Conservation (phyloP, 208 protist species). For the Trypanosoma conorhini region DNA sequence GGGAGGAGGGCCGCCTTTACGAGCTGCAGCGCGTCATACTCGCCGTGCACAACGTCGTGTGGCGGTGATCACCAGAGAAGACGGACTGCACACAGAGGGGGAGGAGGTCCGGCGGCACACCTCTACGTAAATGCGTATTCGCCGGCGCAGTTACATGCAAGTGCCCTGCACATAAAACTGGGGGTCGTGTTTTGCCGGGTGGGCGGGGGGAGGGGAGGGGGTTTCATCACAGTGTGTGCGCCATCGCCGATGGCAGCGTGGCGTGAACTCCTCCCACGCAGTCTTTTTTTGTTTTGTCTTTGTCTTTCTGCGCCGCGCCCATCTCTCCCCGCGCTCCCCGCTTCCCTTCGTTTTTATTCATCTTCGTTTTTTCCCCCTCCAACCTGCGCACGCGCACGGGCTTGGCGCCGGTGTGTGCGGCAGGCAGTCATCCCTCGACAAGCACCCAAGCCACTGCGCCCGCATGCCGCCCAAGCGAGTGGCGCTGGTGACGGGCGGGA, state of each 20-base stretch:
- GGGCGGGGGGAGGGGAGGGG: no score
- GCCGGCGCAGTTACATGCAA: not conserved
- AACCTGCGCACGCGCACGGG: no score
- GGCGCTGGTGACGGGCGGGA: constrained; percentile 79
- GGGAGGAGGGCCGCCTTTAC: constrained; percentile 44
- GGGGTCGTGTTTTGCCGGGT: no score
- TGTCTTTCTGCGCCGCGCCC: not conserved
- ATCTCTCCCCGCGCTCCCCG: not conserved
- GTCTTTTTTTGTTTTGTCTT: not conserved
- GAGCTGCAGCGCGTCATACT: constrained; percentile 45
- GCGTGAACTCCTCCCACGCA: not conserved
- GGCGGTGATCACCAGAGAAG: constrained; percentile 11
- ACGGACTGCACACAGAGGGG: not conserved
- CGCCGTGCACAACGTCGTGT: constrained; percentile 44
- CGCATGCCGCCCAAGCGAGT: constrained; percentile 3
- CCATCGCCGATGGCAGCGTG: no score
- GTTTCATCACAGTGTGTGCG: no score
- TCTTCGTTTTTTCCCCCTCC: constrained; percentile 1
- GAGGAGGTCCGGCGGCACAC: not conserved
- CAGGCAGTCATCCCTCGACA: not conserved
- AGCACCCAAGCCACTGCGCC: not conserved
- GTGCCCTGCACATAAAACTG: no score
- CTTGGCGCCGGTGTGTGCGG: no score
- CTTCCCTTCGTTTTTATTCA: constrained; percentile 6
- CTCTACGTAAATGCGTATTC: not conserved